phyloP scores from a whole-genome alignment of 805 yeast species.

The Candida vaughaniae region DNA sequence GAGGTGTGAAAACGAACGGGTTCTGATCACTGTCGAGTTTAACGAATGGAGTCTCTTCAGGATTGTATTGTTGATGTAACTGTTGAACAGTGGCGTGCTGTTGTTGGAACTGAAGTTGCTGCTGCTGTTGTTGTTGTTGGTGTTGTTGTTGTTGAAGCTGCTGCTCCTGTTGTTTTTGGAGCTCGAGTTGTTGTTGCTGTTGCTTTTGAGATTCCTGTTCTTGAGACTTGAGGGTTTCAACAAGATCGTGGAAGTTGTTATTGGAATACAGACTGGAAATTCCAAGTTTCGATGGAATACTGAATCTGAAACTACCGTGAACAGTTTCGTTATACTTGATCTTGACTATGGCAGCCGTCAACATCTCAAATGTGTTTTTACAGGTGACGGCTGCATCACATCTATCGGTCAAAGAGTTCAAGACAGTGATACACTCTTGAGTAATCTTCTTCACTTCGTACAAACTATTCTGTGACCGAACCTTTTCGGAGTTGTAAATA shows the following conservation, averaged over 20 bases:
- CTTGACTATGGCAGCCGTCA: slow-evolving; percentile 69
- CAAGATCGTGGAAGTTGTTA: slow-evolving; percentile 38
- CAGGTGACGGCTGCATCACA: slow-evolving; percentile 81
- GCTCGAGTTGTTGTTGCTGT: slow-evolving; percentile 1
- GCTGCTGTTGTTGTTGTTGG: neutral
- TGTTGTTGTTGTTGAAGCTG: neutral
- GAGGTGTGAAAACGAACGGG: slow-evolving; percentile 6
- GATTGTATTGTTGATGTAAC: neutral
- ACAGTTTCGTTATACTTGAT: slow-evolving; percentile 46
- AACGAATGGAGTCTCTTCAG: neutral
- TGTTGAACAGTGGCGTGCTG: neutral
- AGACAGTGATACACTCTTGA: slow-evolving; percentile 53
- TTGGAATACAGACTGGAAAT: slow-evolving; percentile 33
- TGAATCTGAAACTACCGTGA: slow-evolving; percentile 21
- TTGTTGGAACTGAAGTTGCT: neutral
- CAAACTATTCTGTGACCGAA: slow-evolving; percentile 44
- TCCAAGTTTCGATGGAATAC: slow-evolving; percentile 15
- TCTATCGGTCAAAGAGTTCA: slow-evolving; percentile 59
- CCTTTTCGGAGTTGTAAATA: slow-evolving; percentile 64
- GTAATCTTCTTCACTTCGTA: slow-evolving; percentile 49
- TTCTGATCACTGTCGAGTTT: slow-evolving; percentile 8
- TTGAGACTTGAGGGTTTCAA: slow-evolving; percentile 25
- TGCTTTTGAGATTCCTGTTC: neutral
- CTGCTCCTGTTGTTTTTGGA: neutral
- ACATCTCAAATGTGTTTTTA: slow-evolving; percentile 65